A percentile compares a stretch with the other conserved stretches of the same genome.
Conservation (phyloP, 1,139 yeast genomes). For the Geotrichum aggregatum region DNA sequence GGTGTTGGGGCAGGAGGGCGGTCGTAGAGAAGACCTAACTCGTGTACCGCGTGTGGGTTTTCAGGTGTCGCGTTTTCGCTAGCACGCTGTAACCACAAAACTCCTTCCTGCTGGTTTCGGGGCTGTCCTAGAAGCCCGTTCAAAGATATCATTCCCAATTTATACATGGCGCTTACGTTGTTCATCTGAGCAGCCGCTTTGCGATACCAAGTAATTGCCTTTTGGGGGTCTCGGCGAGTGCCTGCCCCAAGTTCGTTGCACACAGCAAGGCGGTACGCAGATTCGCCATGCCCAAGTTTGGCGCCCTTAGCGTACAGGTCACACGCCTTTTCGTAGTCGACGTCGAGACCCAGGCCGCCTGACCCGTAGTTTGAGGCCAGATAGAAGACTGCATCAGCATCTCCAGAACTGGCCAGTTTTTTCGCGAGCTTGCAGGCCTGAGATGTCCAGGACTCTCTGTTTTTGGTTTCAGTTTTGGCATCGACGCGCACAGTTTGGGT, state of each 20-base stretch:
- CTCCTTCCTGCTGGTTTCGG: slow-evolving; percentile 47
- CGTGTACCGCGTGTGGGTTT: slow-evolving; percentile 55
- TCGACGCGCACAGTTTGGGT: slow-evolving; percentile 33
- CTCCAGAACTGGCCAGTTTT: slow-evolving; percentile 44
- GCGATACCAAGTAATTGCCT: slow-evolving; percentile 51
- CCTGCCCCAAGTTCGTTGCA: slow-evolving; percentile 68
- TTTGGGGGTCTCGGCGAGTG: slow-evolving; percentile 42
- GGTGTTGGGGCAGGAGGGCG: slow-evolving; percentile 45
- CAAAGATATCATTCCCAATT: slow-evolving; percentile 58
- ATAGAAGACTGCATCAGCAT: slow-evolving; percentile 52
- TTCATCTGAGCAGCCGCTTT: slow-evolving; percentile 60
- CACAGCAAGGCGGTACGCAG: slow-evolving; percentile 63
- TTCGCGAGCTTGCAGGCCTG: slow-evolving; percentile 57
- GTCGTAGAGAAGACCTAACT: slow-evolving; percentile 69
- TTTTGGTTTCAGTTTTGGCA: slow-evolving; percentile 46
- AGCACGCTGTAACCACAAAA: slow-evolving; percentile 56
- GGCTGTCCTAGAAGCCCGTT: slow-evolving; percentile 48
- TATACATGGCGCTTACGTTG: slow-evolving; percentile 59
- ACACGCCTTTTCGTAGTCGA: slow-evolving; percentile 57
- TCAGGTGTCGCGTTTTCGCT: slow-evolving; percentile 44
- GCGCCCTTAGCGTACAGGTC: slow-evolving; percentile 57
- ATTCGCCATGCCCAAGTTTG: slow-evolving; percentile 50
- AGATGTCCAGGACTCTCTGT: slow-evolving; percentile 49
- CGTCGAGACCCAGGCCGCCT: slow-evolving; percentile 49
- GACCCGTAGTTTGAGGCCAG: slow-evolving; percentile 61